Conservation (phyloP, 2,329 filamentous ascomycete genomes). For the Trichoderma lentiforme region DNA sequence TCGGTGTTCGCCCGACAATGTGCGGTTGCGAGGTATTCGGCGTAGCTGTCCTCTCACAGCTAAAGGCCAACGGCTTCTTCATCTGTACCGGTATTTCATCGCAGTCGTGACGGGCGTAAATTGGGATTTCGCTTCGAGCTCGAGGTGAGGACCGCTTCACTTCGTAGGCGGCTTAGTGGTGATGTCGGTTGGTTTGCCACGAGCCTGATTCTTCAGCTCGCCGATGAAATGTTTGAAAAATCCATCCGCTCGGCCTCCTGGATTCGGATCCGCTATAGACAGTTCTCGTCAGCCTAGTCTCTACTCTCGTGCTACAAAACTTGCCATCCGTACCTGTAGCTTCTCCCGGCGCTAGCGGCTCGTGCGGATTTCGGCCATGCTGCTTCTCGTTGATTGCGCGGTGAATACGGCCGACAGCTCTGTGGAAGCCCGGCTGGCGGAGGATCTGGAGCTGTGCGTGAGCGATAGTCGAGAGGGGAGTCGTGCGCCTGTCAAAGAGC, state of each 20-base stretch:
- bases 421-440: conserved; percentile 49
- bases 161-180: conserved; percentile 29
- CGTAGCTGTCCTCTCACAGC: too few relatives aligned
- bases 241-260: conserved; percentile 22
- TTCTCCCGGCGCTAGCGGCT: conserved; percentile 50
- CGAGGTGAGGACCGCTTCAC: conserved; percentile 14
- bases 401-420: conserved; percentile 51
- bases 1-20: background rate
- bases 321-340: conserved; percentile 43
- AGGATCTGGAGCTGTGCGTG: conserved; percentile 41
- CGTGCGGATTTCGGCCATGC: conserved; percentile 48
- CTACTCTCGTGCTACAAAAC: background rate
- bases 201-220: conserved; percentile 50
- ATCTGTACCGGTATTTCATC: background rate
- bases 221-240: conserved; percentile 50
- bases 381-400: conserved; percentile 46
- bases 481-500: background rate
- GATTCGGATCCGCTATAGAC: conserved; percentile 33
- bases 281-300: background rate
- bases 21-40: background rate
- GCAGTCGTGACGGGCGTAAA: background rate
- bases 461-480: background rate
- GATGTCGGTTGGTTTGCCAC: conserved; percentile 43
- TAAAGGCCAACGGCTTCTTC: too few relatives aligned
- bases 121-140: background rate